Conservation (phyloP, 352 stramenopile genomes). For the Pythium myriotylum region DNA sequence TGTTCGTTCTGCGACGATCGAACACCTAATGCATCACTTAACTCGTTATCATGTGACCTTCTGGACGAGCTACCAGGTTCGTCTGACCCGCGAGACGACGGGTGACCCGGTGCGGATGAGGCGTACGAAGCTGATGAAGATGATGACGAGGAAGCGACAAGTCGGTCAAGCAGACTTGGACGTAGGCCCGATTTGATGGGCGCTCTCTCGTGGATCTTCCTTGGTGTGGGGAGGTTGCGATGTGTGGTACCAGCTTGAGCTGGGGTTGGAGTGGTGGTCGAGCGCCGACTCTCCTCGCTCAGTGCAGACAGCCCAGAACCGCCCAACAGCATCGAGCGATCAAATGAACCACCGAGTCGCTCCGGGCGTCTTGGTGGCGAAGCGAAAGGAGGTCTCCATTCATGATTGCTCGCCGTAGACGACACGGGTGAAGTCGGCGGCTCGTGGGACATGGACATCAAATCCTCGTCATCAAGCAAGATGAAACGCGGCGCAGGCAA, state of each 20-base stretch:
- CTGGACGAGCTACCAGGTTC: not conserved
- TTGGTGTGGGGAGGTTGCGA: not conserved
- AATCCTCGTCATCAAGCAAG: conserved; percentile 55
- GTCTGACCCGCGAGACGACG: conserved; percentile 20
- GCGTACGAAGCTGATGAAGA: conserved; percentile 20
- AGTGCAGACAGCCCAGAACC: conserved; percentile 41
- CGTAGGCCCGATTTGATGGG: not conserved
- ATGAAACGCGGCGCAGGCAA: conserved; percentile 55
- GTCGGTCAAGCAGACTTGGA: conserved; percentile 17
- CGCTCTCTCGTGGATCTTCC: not conserved
- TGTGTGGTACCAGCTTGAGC: not conserved
- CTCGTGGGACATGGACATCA: conserved; percentile 34
- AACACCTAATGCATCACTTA: conserved; percentile 62
- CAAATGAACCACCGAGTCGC: conserved; percentile 36
- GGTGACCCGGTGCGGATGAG: conserved; percentile 12
- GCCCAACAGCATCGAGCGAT: conserved; percentile 57
- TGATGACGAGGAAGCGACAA: conserved; percentile 34
- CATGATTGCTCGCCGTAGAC: conserved; percentile 1
- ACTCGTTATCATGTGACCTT: conserved; percentile 45
- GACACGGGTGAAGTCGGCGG: conserved; percentile 7
- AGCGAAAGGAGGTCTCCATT: not conserved
- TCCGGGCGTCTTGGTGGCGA: not conserved
- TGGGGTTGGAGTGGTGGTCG: not conserved
- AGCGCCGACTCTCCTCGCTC: conserved; percentile 17
- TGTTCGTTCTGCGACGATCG: conserved; percentile 3